phyloP scores from a whole-genome alignment of 345 rosid genomes.

The Eucalyptus sideroxylon region DNA sequence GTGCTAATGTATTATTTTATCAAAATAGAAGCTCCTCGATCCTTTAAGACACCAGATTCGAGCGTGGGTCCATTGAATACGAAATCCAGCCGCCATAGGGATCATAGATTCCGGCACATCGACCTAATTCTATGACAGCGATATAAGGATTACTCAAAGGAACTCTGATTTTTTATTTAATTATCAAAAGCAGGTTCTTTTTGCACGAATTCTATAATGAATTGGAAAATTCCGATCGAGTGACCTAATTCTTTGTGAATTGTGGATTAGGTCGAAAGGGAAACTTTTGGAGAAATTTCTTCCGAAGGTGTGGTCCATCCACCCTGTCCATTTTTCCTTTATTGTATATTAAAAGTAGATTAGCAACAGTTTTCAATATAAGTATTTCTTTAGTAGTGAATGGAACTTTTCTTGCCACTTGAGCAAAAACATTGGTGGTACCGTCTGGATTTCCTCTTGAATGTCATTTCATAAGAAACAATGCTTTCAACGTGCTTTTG shows the following conservation, averaged over 20 bases:
- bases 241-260: background rate
- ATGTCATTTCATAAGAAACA: background rate
- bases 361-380: background rate
- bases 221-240: background rate
- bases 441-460: background rate
- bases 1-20: background rate
- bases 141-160: background rate
- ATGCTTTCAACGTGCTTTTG: background rate
- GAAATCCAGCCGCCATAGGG: background rate
- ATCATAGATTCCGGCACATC: background rate
- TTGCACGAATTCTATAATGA: background rate
- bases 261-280: background rate
- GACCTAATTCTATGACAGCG: background rate
- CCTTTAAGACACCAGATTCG: background rate
- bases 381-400: background rate
- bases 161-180: background rate
- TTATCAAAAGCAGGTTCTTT: background rate
- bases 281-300: background rate
- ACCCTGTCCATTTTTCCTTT: background rate
- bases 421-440: background rate
- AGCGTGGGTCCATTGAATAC: background rate
- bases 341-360: background rate
- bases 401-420: background rate
- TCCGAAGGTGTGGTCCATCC: background rate
- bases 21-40: background rate